Conservation (phyloP, 176 grass and related monocot genomes). For the Cenchrus americanus region DNA sequence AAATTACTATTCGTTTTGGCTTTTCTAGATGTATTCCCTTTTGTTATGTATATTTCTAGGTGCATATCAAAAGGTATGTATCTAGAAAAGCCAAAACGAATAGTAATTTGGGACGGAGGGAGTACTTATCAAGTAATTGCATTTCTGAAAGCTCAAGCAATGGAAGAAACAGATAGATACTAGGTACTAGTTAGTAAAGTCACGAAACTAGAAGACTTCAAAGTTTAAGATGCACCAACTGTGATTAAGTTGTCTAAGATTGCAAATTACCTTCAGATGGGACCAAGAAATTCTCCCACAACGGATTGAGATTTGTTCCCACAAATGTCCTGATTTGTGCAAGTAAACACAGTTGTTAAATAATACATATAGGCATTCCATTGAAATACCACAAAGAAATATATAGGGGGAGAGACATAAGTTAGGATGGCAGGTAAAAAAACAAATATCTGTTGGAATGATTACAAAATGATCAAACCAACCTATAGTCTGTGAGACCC, state of each 20-base stretch:
- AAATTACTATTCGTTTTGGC: no score
- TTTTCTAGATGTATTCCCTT: no score
- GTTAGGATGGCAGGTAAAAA: background rate
- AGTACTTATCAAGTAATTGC: background rate
- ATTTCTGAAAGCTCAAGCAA: background rate
- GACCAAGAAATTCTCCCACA: constrained; percentile 80
- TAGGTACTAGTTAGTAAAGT: background rate
- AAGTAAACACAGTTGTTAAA: constrained; percentile 21
- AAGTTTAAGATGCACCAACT: background rate
- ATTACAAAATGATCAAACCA: constrained; percentile 16
- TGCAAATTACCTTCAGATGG: constrained; percentile 67
- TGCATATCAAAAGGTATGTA: no score
- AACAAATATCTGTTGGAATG: background rate
- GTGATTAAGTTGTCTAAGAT: constrained; percentile 16
- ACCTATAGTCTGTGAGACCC: constrained; percentile 98
- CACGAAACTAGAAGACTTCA: background rate
- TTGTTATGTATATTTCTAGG: no score
- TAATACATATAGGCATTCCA: background rate
- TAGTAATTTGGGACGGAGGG: no score
- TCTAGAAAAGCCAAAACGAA: no score
- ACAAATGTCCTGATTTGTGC: constrained; percentile 80
- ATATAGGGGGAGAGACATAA: background rate
- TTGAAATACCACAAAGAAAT: constrained; percentile 13
- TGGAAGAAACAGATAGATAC: constrained; percentile 3
- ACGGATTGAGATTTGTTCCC: constrained; percentile 92